A percentile compares a stretch with the other conserved stretches of the same genome.
phyloP scores from a whole-genome alignment of 2,329 filamentous ascomycete genomes.

The Fusarium sp. region DNA sequence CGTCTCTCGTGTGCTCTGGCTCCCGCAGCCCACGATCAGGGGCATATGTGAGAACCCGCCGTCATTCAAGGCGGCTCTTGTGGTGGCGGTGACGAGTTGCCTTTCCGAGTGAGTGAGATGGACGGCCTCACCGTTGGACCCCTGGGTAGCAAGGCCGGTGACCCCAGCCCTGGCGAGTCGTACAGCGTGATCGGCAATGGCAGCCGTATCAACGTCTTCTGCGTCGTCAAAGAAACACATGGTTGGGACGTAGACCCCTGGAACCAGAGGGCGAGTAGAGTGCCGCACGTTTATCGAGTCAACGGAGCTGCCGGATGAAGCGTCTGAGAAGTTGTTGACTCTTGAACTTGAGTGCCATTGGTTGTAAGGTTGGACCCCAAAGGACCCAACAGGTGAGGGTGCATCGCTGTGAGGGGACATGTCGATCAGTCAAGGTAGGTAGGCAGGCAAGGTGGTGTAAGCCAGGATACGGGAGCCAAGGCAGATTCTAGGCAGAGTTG shows the following conservation, averaged over 20 bases:
- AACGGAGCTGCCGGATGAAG: slow-evolving; percentile 52
- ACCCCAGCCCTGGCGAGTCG: slow-evolving; percentile 77
- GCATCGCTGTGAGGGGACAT: slow-evolving; percentile 41
- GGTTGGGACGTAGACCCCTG: slow-evolving; percentile 75
- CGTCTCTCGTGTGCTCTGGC: slow-evolving; percentile 76
- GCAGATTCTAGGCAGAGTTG: background rate
- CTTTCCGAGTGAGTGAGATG: slow-evolving; percentile 77
- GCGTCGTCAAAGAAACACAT: slow-evolving; percentile 74
- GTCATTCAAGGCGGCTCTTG: slow-evolving; percentile 70
- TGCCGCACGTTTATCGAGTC: slow-evolving; percentile 49
- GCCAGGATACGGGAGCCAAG: background rate
- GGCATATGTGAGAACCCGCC: slow-evolving; percentile 71
- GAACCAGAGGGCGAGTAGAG: slow-evolving; percentile 51
- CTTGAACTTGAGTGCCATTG: slow-evolving; percentile 42
- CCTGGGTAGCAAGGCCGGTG: slow-evolving; percentile 76
- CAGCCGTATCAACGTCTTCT: slow-evolving; percentile 71
- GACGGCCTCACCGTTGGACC: slow-evolving; percentile 83
- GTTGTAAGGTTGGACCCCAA: slow-evolving; percentile 36
- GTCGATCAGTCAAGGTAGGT: background rate
- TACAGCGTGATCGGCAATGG: slow-evolving; percentile 67
- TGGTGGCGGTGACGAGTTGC: slow-evolving; percentile 71
- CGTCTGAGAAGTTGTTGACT: slow-evolving; percentile 42
- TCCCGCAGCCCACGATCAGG: slow-evolving; percentile 77
- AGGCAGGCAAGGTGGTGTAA: background rate
- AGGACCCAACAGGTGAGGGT: slow-evolving; percentile 34